Conservation (phyloP, 768 basidiomycete species). For the Polyporus arcularius region DNA sequence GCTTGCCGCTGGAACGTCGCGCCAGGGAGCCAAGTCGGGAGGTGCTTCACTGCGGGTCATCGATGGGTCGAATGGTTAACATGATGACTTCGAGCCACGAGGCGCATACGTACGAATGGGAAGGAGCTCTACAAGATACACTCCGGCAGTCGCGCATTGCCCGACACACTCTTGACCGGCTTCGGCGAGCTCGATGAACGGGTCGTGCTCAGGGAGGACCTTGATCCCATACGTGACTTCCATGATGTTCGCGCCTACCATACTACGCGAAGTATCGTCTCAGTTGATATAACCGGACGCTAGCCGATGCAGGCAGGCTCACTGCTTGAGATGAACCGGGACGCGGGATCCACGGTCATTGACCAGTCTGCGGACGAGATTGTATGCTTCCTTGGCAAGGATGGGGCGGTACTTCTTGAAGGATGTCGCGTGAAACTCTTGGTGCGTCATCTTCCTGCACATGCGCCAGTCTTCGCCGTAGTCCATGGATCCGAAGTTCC, state of each 20-base stretch:
- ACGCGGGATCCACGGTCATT: background rate
- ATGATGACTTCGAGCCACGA: background rate
- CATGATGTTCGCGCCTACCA: slow-evolving; percentile 25
- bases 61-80: too few relatives aligned
- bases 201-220: slow-evolving; percentile 22
- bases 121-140: slow-evolving; percentile 18
- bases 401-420: slow-evolving; percentile 14
- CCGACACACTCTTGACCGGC: slow-evolving; percentile 10
- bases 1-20: slow-evolving; percentile 26
- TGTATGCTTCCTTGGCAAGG: background rate
- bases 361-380: slow-evolving; percentile 1
- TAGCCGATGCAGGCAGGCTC: background rate
- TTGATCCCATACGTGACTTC: slow-evolving; percentile 26
- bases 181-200: slow-evolving; percentile 22
- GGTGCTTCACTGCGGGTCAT: slow-evolving; percentile 19
- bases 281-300: background rate
- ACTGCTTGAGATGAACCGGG: slow-evolving; percentile 7
- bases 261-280: slow-evolving; percentile 7
- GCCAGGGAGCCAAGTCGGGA: slow-evolving; percentile 33
- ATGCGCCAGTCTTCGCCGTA: slow-evolving; percentile 13
- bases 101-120: slow-evolving; percentile 14
- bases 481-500: slow-evolving; percentile 14
- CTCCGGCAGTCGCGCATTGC: slow-evolving; percentile 2
- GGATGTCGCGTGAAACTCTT: slow-evolving; percentile 5
- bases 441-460: slow-evolving; percentile 13